phyloP scores from a whole-genome alignment of 179 eudicot genomes.

The Beta macrorhiza region DNA sequence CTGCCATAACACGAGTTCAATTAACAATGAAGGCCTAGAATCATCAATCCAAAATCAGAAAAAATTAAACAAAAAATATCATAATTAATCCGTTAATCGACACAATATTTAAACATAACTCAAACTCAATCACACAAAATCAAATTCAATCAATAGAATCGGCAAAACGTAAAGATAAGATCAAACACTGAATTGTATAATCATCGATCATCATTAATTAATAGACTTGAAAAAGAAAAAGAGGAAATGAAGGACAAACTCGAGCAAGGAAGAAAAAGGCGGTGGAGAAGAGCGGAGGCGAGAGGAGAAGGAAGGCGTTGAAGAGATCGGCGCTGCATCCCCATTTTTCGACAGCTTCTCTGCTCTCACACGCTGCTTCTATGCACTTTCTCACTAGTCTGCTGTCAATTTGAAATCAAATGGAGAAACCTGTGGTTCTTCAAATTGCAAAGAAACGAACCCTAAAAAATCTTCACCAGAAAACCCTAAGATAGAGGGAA shows the following conservation, averaged over 20 bases:
- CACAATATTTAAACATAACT: neutral
- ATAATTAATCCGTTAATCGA: neutral
- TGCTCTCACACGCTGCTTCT: too few relatives aligned
- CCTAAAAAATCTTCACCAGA: too few relatives aligned
- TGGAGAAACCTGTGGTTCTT: too few relatives aligned
- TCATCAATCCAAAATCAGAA: neutral
- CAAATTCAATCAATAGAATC: neutral
- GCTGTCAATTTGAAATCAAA: too few relatives aligned
- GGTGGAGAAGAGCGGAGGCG: slow-evolving; percentile 62
- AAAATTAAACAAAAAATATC: neutral
- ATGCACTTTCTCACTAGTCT: too few relatives aligned
- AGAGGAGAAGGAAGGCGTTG: slow-evolving; percentile 64
- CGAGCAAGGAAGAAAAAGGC: slow-evolving; percentile 78
- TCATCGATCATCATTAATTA: neutral
- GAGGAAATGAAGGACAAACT: slow-evolving; percentile 36
- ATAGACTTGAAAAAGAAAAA: neutral
- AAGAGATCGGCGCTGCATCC: slow-evolving; percentile 77
- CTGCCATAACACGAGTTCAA: slow-evolving; percentile 15
- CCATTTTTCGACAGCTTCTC: slow-evolving; percentile 58
- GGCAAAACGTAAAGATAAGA: too few relatives aligned
- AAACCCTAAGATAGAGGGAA: too few relatives aligned
- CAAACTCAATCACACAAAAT: neutral
- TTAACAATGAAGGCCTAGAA: neutral
- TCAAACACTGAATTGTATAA: neutral
- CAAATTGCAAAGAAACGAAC: too few relatives aligned